Conservation (phyloP, 2,329 filamentous ascomycete species). For the Cadophora gregata region DNA sequence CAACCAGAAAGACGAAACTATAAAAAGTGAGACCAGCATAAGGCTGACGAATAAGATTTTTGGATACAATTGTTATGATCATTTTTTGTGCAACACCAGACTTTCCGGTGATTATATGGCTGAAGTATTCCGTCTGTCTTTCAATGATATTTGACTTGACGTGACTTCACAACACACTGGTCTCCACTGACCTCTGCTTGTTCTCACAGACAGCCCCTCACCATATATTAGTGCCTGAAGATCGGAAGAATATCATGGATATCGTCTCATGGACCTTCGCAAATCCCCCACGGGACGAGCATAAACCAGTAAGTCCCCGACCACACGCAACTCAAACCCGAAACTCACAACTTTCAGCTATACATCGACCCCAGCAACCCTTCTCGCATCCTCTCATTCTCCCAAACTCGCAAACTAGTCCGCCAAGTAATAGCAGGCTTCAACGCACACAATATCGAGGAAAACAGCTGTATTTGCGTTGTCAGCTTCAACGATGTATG, state of each 20-base stretch:
- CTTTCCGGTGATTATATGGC: background rate
- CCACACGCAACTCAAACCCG: background rate
- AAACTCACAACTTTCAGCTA: slow-evolving; percentile 32
- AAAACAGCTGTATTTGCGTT: slow-evolving; percentile 41
- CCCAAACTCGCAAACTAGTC: slow-evolving; percentile 31
- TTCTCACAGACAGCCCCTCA: no score
- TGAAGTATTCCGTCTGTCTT: background rate
- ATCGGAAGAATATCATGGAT: slow-evolving; percentile 31
- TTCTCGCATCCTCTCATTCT: slow-evolving; percentile 34
- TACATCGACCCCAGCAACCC: slow-evolving; percentile 37
- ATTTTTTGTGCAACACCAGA: background rate
- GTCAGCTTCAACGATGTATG: slow-evolving; percentile 42
- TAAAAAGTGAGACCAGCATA: background rate
- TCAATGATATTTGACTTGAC: background rate
- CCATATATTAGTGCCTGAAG: no score
- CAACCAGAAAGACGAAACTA: background rate
- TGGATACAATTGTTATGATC: background rate
- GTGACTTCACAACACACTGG: no score
- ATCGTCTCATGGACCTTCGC: slow-evolving; percentile 38
- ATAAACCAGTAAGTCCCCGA: slow-evolving; percentile 34
- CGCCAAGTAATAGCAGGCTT: slow-evolving; percentile 38
- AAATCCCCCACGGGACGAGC: slow-evolving; percentile 26
- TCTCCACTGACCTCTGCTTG: background rate
- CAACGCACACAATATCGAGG: slow-evolving; percentile 34
- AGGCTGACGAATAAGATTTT: background rate